A percentile compares a stretch with the other conserved stretches of the same genome.
Evolutionary conservation across 495 filamentous ascomycete species (phyloP).

Genomic region (Hyaloscypha variabilis): DNA sequence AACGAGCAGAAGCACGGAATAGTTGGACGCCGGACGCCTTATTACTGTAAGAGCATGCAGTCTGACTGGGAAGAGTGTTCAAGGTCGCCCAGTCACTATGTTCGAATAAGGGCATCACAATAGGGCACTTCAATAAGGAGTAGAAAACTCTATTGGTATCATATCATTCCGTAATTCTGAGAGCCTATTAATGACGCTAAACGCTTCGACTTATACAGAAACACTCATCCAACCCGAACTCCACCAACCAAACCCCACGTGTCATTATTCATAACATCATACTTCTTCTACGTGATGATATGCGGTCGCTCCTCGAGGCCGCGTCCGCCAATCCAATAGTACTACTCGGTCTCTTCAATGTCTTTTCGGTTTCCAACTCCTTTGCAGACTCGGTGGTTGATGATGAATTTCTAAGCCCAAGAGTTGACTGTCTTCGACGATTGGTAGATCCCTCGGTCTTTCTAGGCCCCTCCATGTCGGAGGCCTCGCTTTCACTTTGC

Average conservation of each 20-base stretch:
- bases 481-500: slow-evolving; percentile 24
- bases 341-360: slow-evolving; percentile 25
- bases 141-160: slow-evolving; percentile 30
- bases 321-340: slow-evolving; percentile 11
- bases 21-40: neutral
- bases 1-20: neutral
- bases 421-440: slow-evolving; percentile 28
- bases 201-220: slow-evolving; percentile 17
- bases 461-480: slow-evolving; percentile 26
- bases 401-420: slow-evolving; percentile 20
- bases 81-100: neutral
- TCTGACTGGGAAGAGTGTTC: neutral
- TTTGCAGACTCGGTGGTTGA: neutral
- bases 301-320: slow-evolving; percentile 27
- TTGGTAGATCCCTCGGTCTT: slow-evolving; percentile 9
- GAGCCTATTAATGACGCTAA: slow-evolving; percentile 16
- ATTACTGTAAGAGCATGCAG: neutral
- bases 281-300: slow-evolving; percentile 48
- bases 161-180: slow-evolving; percentile 35
- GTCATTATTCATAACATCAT: slow-evolving; percentile 56
- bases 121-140: slow-evolving; percentile 17
- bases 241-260: neutral
- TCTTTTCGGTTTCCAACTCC: slow-evolving; percentile 16
- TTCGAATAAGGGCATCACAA: slow-evolving; percentile 2
- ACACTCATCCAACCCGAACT: slow-evolving; percentile 13